Percentiles rank a stretch among this genome's conserved stretches.
These are phyloP conservation scores for Saccharomycopsis schoenii DNA, from an alignment of 805 yeast species.

Conservation along the genomic window DNA sequence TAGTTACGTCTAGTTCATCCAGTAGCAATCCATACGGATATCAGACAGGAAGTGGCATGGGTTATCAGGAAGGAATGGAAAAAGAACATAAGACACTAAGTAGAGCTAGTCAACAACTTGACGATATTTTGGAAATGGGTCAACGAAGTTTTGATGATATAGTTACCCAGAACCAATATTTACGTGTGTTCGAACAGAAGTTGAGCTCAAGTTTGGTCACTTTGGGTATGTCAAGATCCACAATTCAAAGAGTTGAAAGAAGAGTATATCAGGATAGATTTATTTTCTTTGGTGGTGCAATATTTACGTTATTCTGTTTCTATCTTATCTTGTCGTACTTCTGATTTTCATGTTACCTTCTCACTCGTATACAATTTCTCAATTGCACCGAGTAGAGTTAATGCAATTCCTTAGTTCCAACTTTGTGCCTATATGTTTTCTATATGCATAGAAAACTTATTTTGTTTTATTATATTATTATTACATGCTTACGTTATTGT, in stretches of 20 bases:
- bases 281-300: conserved; percentile 70
- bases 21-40: conserved; percentile 22
- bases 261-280: conserved; percentile 81
- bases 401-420: too few relatives aligned
- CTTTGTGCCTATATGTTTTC: neutral
- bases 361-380: neutral
- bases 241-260: conserved; percentile 69
- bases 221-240: conserved; percentile 77
- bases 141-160: conserved; percentile 75
- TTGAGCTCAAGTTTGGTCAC: conserved; percentile 65
- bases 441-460: neutral
- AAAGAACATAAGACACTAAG: conserved; percentile 57
- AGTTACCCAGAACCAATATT: conserved; percentile 70
- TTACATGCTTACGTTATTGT: neutral
- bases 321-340: conserved; percentile 38
- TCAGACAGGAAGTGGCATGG: conserved; percentile 19
- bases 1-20: conserved; percentile 3
- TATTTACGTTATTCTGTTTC: conserved; percentile 52
- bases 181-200: conserved; percentile 50
- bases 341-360: neutral
- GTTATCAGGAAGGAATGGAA: conserved; percentile 51
- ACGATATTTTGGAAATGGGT: conserved; percentile 86
- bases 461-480: too few relatives aligned
- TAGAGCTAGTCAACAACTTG: conserved; percentile 73
- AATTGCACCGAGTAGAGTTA: too few relatives aligned